These are phyloP conservation scores for Elsinoe perseae DNA, from an alignment of 2,329 filamentous ascomycete species.

Conservation along the genomic window DNA sequence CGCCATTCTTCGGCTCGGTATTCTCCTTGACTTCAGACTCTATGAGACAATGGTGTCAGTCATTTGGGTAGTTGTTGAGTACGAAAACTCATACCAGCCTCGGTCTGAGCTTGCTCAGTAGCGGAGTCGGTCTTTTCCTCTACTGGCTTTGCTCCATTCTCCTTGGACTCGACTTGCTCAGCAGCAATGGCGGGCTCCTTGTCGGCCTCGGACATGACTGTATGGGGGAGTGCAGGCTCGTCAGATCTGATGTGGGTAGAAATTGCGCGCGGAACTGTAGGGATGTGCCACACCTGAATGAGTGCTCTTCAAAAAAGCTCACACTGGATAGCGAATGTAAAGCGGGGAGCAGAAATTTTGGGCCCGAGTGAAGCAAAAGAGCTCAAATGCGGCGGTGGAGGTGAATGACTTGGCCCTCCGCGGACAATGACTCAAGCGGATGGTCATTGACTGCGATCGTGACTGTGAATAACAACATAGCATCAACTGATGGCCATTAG, in stretches of 20 bases:
- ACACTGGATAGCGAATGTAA: not conserved
- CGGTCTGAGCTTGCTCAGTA: not conserved
- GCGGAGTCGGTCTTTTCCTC: not conserved
- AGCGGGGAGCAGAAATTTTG: slow-evolving; percentile 12
- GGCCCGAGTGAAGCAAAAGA: not conserved
- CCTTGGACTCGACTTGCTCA: slow-evolving; percentile 16
- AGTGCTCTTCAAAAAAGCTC: not conserved
- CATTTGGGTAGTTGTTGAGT: slow-evolving; percentile 10
- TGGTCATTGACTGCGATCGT: not conserved
- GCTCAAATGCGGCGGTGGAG: slow-evolving; percentile 14
- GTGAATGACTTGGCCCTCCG: slow-evolving; percentile 7
- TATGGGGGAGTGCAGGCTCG: not conserved
- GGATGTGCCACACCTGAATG: no score
- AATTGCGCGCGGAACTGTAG: no score
- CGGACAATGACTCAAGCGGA: slow-evolving; percentile 11
- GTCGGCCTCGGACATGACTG: slow-evolving; percentile 17
- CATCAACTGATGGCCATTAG: not conserved
- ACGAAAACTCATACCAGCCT: slow-evolving; percentile 20
- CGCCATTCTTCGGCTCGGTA: slow-evolving; percentile 15
- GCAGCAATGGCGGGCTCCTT: slow-evolving; percentile 17
- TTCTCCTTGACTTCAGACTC: slow-evolving; percentile 18
- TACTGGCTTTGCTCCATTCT: not conserved
- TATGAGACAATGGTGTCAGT: slow-evolving; percentile 14
- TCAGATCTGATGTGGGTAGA: not conserved
- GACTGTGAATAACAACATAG: not conserved